Evolutionary conservation across 768 basidiomycete genomes (phyloP), one percentile per base, ranked within the genome.

Genomic region (Boletus subcaerulescens): DNA sequence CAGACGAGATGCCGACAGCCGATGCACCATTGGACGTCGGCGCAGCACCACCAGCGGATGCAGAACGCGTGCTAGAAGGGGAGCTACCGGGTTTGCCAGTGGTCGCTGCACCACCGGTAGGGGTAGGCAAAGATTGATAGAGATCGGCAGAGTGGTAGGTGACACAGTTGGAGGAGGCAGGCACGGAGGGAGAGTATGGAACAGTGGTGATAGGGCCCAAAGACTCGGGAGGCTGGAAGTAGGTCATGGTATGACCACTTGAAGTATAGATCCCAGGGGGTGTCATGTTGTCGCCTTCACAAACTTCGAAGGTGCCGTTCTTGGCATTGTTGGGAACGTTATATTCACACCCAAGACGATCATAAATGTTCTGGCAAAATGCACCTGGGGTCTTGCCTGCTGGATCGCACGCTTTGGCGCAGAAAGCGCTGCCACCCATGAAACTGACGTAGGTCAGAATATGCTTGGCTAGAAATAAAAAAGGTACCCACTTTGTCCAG

Each of bases 381-480:
- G 73, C 64, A 5, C 74, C 72, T 0, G 79, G 76, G 61, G 82
- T 76, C n/a, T 78, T 62, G 12, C 74, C 73, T 1, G 67, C 58
- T 2, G 84, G 84, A 62, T 89, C 82, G 73, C 90, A 93, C 0
- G 79, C 74, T 70, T 91, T 92, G 59, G 88, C 63, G 70, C 89
- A 92, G 77, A 89, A 87, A 22, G 55, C 50, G 58, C 74, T 67
- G 24, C 77, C 77, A 46, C 90, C 90, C 65, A 89, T 83, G 77
- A 91, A 92, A 67, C 87, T 60, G 74, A 38, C 65, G 65, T 18
- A 55, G 65, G 9, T 60, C 14, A 60, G 52, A 22, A 29, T 10
- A 6, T n/a, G 14, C n/a, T 33, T 7, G 4, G 38, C 36, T 1
- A 9, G 20, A 17, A 50, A 2, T 4, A 15, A 45, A 5, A 32